Evolutionary conservation across 768 basidiomycete genomes (phyloP).

Genomic region (Suillus clintonianus): DNA sequence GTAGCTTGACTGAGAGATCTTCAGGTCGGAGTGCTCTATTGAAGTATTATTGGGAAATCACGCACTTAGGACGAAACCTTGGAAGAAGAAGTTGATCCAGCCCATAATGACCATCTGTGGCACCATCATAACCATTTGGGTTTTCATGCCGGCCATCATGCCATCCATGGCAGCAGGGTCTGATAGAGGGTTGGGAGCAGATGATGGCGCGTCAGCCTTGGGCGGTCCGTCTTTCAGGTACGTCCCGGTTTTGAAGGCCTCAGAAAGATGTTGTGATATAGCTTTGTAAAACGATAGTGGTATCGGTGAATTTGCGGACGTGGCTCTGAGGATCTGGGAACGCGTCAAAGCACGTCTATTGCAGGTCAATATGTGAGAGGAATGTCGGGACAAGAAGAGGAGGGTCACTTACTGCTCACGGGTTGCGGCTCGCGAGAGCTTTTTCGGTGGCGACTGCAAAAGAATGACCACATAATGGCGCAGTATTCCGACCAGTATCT

Average conservation of each 20-base stretch:
- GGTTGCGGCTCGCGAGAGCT: conserved; percentile 70
- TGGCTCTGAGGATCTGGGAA: conserved; percentile 81
- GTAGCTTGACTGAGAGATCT: conserved; percentile 77
- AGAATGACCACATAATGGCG: conserved; percentile 90
- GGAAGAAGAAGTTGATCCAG: conserved; percentile 99
- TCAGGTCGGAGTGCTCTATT: conserved; percentile 8
- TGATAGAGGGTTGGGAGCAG: conserved; percentile 79
- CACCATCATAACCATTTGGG: conserved; percentile 99
- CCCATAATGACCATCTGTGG: conserved; percentile 99
- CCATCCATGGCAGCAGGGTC: conserved; percentile 95
- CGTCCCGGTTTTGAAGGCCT: conserved; percentile 70
- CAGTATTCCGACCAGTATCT: conserved; percentile 92
- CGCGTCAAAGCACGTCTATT: conserved; percentile 75
- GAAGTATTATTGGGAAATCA: conserved; percentile 20
- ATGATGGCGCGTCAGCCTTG: conserved; percentile 55
- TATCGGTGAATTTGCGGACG: conserved; percentile 79
- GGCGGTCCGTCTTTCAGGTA: conserved; percentile 88
- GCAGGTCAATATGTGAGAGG: not conserved
- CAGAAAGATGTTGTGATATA: conserved; percentile 72
- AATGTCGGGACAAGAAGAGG: conserved; percentile 3
- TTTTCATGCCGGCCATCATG: conserved; percentile 99
- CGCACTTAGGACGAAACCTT: conserved; percentile 96
- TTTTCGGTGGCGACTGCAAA: conserved; percentile 83
- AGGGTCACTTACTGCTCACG: conserved; percentile 82
- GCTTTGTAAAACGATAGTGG: conserved; percentile 71